Evolutionary conservation across 352 stramenopile species (phyloP).

Genomic region (Phytophthora aleatoria): DNA sequence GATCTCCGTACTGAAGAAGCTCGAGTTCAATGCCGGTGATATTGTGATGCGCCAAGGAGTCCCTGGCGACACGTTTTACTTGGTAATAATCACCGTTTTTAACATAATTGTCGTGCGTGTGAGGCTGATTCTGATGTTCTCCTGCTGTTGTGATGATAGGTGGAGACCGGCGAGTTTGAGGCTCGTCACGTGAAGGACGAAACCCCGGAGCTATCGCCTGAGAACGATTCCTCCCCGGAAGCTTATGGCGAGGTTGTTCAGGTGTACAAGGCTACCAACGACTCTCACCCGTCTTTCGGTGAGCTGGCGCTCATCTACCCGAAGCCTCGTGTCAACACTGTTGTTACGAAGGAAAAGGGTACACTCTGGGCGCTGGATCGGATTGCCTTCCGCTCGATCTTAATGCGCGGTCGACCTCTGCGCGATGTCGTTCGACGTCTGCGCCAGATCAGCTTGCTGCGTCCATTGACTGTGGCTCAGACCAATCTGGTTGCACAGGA

Average conservation of each 20-base stretch:
- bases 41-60: constrained; percentile 93
- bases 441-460: constrained; percentile 82
- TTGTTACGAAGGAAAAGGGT: constrained; percentile 67
- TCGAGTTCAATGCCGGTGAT: constrained; percentile 82
- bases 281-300: constrained; percentile 82
- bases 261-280: constrained; percentile 65
- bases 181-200: constrained; percentile 63
- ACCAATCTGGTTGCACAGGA: constrained; percentile 91
- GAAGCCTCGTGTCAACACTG: constrained; percentile 76
- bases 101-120: neutral
- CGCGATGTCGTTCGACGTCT: constrained; percentile 81
- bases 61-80: constrained; percentile 93
- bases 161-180: constrained; percentile 82
- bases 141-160: constrained; percentile 27
- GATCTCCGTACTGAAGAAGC: constrained; percentile 86
- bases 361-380: constrained; percentile 92
- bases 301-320: constrained; percentile 90
- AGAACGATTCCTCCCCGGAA: constrained; percentile 33
- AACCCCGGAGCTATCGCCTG: constrained; percentile 7
- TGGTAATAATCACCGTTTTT: constrained; percentile 53
- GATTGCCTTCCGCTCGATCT: constrained; percentile 92
- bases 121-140: neutral
- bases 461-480: constrained; percentile 85
- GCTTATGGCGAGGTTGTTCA: constrained; percentile 72
- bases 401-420: constrained; percentile 86